Evolutionary conservation across 1,284 basidiomycete species (phyloP).

Genomic region (Entoloma clypeatum): DNA sequence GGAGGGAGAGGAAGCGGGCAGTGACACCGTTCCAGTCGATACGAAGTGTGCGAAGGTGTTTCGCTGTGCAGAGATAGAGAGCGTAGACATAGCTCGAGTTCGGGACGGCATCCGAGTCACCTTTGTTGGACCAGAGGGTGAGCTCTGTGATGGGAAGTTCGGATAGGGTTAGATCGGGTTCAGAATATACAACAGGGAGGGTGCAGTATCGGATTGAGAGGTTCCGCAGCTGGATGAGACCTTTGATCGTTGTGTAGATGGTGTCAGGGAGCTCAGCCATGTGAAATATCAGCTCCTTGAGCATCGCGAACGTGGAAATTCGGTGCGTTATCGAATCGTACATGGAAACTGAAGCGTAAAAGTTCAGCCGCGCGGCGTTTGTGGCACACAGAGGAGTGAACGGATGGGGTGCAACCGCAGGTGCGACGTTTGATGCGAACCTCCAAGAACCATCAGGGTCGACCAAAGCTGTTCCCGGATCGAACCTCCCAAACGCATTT

Average conservation of each 20-base stretch:
- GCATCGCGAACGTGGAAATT: constrained; percentile 14
- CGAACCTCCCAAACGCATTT: constrained; percentile 10
- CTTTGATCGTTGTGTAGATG: constrained; percentile 15
- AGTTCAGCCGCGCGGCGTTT: constrained; percentile 8
- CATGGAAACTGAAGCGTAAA: constrained; percentile 15
- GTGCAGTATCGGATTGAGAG: constrained; percentile 21
- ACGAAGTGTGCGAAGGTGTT: constrained; percentile 16
- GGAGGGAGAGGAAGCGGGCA: constrained; percentile 13
- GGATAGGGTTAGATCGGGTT: constrained; percentile 11
- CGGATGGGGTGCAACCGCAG: too few species aligned
- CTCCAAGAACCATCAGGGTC: constrained; percentile 17
- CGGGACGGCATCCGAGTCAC: constrained; percentile 12
- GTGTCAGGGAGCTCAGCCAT: constrained; percentile 15
- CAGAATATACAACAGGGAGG: constrained; percentile 11
- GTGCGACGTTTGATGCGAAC: too few species aligned
- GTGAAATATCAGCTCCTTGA: constrained; percentile 19
- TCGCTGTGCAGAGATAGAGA: constrained; percentile 17
- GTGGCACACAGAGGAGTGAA: too few species aligned
- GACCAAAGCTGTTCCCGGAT: constrained; percentile 12
- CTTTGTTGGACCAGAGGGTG: constrained; percentile 19
- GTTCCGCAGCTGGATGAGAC: constrained; percentile 13
- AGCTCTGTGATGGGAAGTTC: constrained; percentile 19
- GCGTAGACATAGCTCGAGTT: constrained; percentile 15
- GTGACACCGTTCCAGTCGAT: constrained; percentile 19
- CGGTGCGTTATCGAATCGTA: constrained; percentile 13